Evolutionary conservation across 2,329 filamentous ascomycete species (phyloP), one percentile per base, ranked within the genome.

Genomic region (Aspergillus puulaauensis): DNA sequence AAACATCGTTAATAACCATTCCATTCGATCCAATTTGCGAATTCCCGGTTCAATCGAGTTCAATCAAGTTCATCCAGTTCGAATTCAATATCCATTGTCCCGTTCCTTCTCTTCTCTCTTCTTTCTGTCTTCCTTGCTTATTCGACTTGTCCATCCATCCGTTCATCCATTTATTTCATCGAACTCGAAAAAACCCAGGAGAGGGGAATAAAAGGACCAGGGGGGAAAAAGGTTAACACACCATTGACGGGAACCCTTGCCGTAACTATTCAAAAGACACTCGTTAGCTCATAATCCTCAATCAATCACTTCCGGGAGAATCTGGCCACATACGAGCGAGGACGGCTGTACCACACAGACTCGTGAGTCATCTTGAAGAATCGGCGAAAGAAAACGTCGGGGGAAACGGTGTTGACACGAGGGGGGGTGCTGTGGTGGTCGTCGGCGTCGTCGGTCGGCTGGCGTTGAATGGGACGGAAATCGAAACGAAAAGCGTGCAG

Each of bases 291-390:
- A 48, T 21, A 14, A 27, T 5, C n/a, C 44, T 12, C 15, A 11
- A 5, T 14, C 43, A 15, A 15, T 23, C 52, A 37, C 47, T 41
- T 35, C n/a, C 27, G 50, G 35, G 12, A 9, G 31, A 43, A 45
- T 15, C 27, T 54, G 53, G 35, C 12, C 59, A 64, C 71, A 71
- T 96, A 96, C 80, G 81, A 91, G 82, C 93, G 90, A 77, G 95
- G 95, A 81, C 95, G 93, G 77, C 92, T 96, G 89, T 96, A 96
- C 93, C 93, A 99, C 83, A 98, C 92, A 78, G 90, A 92, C 86
- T 98, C 93, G 92, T 90, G 88, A 81, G 88, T 88, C 88, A 90
- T 90, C 77, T 76, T 88, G 81, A 80, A 79, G 71, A 67, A 66
- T 64, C 66, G 67, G 64, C 62, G 67, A 64, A 60, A 63, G 63